A percentile compares a stretch with the other conserved stretches of the same genome.
Conservation (phyloP, 2,329 filamentous ascomycete genomes). For the Ceratocystis cacaofunesta region DNA sequence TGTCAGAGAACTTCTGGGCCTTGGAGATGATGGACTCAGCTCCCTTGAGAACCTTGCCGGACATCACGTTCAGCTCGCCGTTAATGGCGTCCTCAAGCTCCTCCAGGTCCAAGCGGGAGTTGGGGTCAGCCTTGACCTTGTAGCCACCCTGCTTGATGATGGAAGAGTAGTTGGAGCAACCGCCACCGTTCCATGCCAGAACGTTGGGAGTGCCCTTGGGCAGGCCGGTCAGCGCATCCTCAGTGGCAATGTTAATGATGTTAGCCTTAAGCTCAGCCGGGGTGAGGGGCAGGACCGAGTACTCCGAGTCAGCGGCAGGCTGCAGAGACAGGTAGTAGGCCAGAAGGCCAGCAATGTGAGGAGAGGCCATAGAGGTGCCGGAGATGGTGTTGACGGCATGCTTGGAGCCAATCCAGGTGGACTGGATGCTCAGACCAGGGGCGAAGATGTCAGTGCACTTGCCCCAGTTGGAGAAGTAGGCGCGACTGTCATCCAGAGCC, state of each 20-base stretch:
- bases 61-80: slow-evolving; percentile 45
- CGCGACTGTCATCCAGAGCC: slow-evolving; percentile 83
- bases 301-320: slow-evolving; percentile 78
- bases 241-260: slow-evolving; percentile 70
- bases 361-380: slow-evolving; percentile 97
- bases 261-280: slow-evolving; percentile 87
- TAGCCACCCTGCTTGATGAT: slow-evolving; percentile 66
- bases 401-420: slow-evolving; percentile 96
- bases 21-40: slow-evolving; percentile 38
- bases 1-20: slow-evolving; percentile 47
- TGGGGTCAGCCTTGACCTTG: slow-evolving; percentile 37
- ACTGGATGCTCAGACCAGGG: slow-evolving; percentile 89
- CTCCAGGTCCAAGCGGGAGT: slow-evolving; percentile 33
- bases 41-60: slow-evolving; percentile 41
- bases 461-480: slow-evolving; percentile 99
- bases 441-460: slow-evolving; percentile 99
- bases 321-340: slow-evolving; percentile 97
- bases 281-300: slow-evolving; percentile 74
- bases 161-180: slow-evolving; percentile 74
- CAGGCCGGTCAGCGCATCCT: slow-evolving; percentile 63
- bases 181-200: slow-evolving; percentile 97
- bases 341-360: slow-evolving; percentile 87
- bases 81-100: slow-evolving; percentile 46
- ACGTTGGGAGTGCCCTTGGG: slow-evolving; percentile 81
- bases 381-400: slow-evolving; percentile 98